Percentiles rank a stretch among this genome's conserved stretches.
Evolutionary conservation across 2,329 filamentous ascomycete species (phyloP).

Genomic region (Fusarium transvaalense): DNA sequence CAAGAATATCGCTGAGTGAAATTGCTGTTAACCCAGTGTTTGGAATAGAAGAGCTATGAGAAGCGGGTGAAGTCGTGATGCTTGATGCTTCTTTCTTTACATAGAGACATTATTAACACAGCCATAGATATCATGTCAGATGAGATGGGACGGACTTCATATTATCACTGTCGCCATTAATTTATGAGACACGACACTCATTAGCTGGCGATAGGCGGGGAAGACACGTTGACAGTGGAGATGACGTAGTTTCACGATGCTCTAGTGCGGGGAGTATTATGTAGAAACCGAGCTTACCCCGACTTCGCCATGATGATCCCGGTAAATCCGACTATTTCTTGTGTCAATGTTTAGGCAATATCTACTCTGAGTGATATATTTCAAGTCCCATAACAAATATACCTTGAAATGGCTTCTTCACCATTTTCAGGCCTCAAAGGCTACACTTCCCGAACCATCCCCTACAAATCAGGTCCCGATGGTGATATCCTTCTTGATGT

Average conservation of each 20-base stretch:
- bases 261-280: neutral
- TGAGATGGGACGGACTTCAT: neutral
- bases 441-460: conserved; percentile 33
- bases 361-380: neutral
- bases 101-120: no score
- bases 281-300: neutral
- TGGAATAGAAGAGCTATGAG: neutral
- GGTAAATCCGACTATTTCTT: neutral
- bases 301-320: neutral
- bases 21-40: neutral
- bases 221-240: neutral
- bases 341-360: no score
- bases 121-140: fast-evolving
- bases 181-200: no score
- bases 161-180: no score
- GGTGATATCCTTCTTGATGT: conserved; percentile 38
- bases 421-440: conserved; percentile 19
- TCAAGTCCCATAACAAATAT: neutral
- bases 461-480: conserved; percentile 25
- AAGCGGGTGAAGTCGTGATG: no score
- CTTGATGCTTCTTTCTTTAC: no score
- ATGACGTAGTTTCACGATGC: neutral
- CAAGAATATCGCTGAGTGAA: neutral
- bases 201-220: neutral
- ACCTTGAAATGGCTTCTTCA: neutral